Evolutionary conservation across 2,329 filamentous ascomycete genomes (phyloP).

Genomic region (Ophiostoma fasciatum): DNA sequence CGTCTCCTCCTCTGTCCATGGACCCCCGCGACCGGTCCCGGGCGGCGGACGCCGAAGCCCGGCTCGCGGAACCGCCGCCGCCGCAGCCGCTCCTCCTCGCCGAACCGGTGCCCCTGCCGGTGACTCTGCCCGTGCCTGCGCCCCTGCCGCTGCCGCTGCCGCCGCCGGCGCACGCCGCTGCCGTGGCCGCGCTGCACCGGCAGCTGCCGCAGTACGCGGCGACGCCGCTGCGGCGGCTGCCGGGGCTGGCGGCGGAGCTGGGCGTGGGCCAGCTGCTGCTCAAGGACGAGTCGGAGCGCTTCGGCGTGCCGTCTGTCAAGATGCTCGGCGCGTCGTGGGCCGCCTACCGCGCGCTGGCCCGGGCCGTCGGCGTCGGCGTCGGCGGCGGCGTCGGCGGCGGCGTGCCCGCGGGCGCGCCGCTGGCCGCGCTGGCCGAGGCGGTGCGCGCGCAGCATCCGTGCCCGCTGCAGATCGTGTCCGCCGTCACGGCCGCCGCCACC

Average conservation of each 20-base stretch:
- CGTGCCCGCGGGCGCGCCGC: constrained; percentile 25
- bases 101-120: too few relatives aligned
- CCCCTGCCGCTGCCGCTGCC: too few relatives aligned
- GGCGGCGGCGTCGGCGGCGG: too few relatives aligned
- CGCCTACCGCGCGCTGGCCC: constrained; percentile 40
- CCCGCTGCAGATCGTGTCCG: constrained; percentile 35
- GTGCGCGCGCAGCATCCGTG: constrained; percentile 6
- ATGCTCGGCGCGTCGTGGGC: constrained; percentile 69
- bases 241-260: constrained; percentile 39
- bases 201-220: constrained; percentile 39
- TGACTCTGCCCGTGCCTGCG: too few relatives aligned
- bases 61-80: too few relatives aligned
- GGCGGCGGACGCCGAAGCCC: too few relatives aligned
- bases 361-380: constrained; percentile 25
- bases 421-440: constrained; percentile 26
- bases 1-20: too few relatives aligned
- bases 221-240: constrained; percentile 38
- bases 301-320: constrained; percentile 63
- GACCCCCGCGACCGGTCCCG: too few relatives aligned
- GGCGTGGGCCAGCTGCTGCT: constrained; percentile 43
- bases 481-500: constrained; percentile 66
- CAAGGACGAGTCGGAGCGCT: constrained; percentile 56
- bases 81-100: too few relatives aligned
- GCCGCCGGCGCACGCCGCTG: too few relatives aligned
- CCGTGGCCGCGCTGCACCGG: constrained; percentile 34